Conservation (phyloP, 2,329 filamentous ascomycete species). For the Phoma herbarum region DNA sequence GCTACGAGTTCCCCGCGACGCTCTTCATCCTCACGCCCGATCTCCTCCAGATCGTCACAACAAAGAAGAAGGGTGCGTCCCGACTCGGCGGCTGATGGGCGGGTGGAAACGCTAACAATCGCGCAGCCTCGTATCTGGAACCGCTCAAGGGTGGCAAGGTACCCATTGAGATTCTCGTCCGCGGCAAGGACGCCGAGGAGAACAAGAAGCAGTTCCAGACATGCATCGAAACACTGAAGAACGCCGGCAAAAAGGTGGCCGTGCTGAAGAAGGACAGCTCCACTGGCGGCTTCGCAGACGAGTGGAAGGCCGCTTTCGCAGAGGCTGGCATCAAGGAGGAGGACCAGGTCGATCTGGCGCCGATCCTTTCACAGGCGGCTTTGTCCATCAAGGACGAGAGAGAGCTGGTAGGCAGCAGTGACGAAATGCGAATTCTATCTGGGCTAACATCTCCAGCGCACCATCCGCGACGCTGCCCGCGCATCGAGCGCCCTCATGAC, state of each 20-base stretch:
- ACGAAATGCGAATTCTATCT: background rate
- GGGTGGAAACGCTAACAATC: slow-evolving; percentile 46
- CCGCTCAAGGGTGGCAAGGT: slow-evolving; percentile 91
- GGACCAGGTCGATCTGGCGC: slow-evolving; percentile 86
- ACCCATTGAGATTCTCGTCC: slow-evolving; percentile 88
- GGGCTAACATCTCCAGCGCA: slow-evolving; percentile 62
- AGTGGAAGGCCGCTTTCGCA: slow-evolving; percentile 87
- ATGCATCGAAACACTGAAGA: slow-evolving; percentile 86
- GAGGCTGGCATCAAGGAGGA: slow-evolving; percentile 80
- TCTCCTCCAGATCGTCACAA: slow-evolving; percentile 89
- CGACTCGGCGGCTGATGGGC: background rate
- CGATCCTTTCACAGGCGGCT: slow-evolving; percentile 81
- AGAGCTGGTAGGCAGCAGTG: slow-evolving; percentile 69
- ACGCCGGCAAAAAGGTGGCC: slow-evolving; percentile 89
- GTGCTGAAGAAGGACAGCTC: slow-evolving; percentile 85
- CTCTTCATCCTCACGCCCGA: slow-evolving; percentile 92
- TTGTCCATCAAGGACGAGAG: slow-evolving; percentile 95
- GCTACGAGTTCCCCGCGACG: slow-evolving; percentile 97
- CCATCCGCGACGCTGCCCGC: slow-evolving; percentile 92
- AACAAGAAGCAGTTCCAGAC: slow-evolving; percentile 91
- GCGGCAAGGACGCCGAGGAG: slow-evolving; percentile 88
- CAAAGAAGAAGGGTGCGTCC: slow-evolving; percentile 87
- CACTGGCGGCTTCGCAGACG: slow-evolving; percentile 88
- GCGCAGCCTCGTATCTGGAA: slow-evolving; percentile 86
- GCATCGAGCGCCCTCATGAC: slow-evolving; percentile 95